Percentiles rank a stretch among this genome's conserved stretches.
Conservation (phyloP, 2,329 filamentous ascomycete genomes). For the Stagonosporopsis tanaceti region DNA sequence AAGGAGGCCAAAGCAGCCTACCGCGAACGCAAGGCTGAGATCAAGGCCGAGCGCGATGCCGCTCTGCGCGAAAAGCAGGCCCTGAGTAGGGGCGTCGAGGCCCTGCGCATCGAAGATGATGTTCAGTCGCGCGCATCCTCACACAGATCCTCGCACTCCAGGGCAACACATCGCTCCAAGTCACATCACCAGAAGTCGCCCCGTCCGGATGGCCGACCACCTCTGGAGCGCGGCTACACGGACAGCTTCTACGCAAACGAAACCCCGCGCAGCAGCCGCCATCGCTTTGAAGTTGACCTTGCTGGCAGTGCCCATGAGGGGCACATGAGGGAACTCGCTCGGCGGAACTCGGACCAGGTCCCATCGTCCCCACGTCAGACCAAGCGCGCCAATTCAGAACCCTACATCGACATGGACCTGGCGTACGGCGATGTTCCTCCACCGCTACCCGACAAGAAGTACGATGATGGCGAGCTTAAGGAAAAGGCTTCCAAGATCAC, state of each 20-base stretch:
- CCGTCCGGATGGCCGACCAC: slow-evolving; percentile 36
- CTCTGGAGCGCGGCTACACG: slow-evolving; percentile 55
- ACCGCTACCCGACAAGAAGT: slow-evolving; percentile 62
- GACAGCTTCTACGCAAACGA: slow-evolving; percentile 55
- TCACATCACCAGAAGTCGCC: slow-evolving; percentile 27
- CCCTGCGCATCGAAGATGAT: slow-evolving; percentile 54
- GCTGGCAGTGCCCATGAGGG: slow-evolving; percentile 38
- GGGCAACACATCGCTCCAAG: slow-evolving; percentile 36
- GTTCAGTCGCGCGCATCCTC: slow-evolving; percentile 43
- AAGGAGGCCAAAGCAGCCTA: slow-evolving; percentile 91
- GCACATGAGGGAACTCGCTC: slow-evolving; percentile 51
- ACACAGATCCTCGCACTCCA: slow-evolving; percentile 22
- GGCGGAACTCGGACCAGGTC: slow-evolving; percentile 53
- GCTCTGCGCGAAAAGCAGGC: slow-evolving; percentile 62
- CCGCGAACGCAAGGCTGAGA: slow-evolving; percentile 82
- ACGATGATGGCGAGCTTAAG: slow-evolving; percentile 67
- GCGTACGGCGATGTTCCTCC: slow-evolving; percentile 87
- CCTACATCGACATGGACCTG: slow-evolving; percentile 84
- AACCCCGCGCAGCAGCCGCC: slow-evolving; percentile 30
- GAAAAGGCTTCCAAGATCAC: slow-evolving; percentile 79
- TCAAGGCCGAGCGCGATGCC: slow-evolving; percentile 74
- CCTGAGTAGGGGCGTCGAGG: slow-evolving; percentile 66
- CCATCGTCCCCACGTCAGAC: slow-evolving; percentile 24
- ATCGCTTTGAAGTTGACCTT: slow-evolving; percentile 45
- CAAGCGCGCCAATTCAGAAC: slow-evolving; percentile 49